These are phyloP conservation scores for Globisporangium barbulae DNA, from an alignment of 352 stramenopile genomes.

Conservation along the genomic window DNA sequence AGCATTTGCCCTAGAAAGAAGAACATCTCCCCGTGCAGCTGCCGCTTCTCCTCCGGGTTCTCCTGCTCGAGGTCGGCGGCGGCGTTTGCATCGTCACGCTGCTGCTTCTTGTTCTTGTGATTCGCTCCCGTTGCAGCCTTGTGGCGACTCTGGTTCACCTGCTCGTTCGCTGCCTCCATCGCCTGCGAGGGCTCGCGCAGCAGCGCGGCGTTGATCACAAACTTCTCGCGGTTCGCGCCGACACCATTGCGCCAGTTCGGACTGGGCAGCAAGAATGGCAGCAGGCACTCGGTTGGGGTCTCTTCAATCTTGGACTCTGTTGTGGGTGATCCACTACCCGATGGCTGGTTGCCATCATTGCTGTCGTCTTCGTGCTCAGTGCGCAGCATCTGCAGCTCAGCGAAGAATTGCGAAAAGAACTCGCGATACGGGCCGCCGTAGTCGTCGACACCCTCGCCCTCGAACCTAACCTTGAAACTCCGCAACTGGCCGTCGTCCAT, in stretches of 20 bases:
- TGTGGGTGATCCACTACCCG: neutral
- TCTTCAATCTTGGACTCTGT: conserved; percentile 11
- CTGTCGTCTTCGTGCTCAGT: conserved; percentile 13
- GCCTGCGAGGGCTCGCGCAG: conserved; percentile 7
- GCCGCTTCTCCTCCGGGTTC: conserved; percentile 42
- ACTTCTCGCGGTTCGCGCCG: conserved; percentile 78
- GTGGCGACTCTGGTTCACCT: neutral
- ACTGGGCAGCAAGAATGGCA: conserved; percentile 85
- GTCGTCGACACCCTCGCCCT: conserved; percentile 93
- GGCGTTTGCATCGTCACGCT: neutral
- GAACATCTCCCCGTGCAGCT: conserved; percentile 83
- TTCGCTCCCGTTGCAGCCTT: neutral
- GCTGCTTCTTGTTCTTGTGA: neutral
- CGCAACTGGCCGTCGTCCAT: conserved; percentile 91
- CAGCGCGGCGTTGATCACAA: conserved; percentile 67
- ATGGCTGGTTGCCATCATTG: conserved; percentile 4
- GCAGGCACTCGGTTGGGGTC: conserved; percentile 39
- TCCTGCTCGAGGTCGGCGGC: conserved; percentile 18
- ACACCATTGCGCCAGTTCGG: conserved; percentile 86
- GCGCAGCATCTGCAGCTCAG: conserved; percentile 51
- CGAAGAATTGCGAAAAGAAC: conserved; percentile 89
- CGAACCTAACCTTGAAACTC: conserved; percentile 94
- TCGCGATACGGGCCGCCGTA: conserved; percentile 93
- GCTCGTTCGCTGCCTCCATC: neutral
- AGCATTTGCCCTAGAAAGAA: conserved; percentile 90